Evolutionary conservation across 2,329 filamentous ascomycete species (phyloP).

Genomic region (Penicillium thymicola): DNA sequence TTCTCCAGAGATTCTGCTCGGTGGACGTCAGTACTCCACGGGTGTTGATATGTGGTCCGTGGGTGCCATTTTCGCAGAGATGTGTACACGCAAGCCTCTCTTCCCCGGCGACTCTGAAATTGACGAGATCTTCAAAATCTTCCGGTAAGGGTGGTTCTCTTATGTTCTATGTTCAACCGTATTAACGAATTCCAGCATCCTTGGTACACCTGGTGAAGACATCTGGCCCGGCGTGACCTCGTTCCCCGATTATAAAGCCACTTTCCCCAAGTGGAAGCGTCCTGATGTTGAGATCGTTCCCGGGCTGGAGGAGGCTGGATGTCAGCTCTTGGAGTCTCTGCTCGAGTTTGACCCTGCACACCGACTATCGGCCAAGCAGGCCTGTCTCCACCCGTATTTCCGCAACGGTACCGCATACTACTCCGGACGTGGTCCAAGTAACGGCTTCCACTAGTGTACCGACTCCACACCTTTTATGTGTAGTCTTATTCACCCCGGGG

Average conservation of each 20-base stretch:
- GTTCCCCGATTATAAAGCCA: constrained; percentile 88
- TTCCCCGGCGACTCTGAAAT: constrained; percentile 93
- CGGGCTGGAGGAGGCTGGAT: constrained; percentile 63
- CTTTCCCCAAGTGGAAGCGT: constrained; percentile 86
- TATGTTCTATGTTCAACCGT: background rate
- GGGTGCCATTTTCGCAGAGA: constrained; percentile 92
- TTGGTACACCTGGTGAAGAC: constrained; percentile 79
- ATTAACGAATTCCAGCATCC: constrained; percentile 50
- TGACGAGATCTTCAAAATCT: constrained; percentile 93
- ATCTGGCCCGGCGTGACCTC: constrained; percentile 91
- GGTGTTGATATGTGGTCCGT: constrained; percentile 96
- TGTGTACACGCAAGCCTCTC: constrained; percentile 89
- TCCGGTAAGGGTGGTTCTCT: constrained; percentile 61
- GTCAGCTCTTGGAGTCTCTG: constrained; percentile 58
- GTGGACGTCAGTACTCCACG: constrained; percentile 87
- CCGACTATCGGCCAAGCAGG: constrained; percentile 84
- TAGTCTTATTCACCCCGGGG: constrained; percentile 16
- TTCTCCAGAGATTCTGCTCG: constrained; percentile 83
- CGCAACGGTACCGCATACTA: constrained; percentile 50
- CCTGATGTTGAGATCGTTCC: constrained; percentile 67
- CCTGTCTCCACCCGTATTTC: constrained; percentile 82
- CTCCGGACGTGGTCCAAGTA: constrained; percentile 42
- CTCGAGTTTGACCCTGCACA: constrained; percentile 84
- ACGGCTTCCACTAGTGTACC: constrained; percentile 38
- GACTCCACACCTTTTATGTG: constrained; percentile 11